Conservation (phyloP, 495 filamentous ascomycete species). For the Aspergillus ellipticus region DNA sequence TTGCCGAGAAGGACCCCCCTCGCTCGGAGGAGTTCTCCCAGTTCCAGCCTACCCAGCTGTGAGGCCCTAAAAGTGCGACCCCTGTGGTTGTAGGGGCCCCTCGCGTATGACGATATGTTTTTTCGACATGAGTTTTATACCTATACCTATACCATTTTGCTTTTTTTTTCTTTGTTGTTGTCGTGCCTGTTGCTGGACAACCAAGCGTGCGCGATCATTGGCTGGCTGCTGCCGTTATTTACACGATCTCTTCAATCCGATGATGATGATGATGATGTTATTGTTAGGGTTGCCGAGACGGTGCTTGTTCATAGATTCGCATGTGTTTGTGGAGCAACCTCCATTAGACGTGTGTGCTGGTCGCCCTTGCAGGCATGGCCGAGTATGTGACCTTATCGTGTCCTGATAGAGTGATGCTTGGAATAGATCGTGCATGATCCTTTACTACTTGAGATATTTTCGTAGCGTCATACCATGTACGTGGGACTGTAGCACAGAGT, state of each 20-base stretch:
- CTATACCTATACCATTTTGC: neutral
- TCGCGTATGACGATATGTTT: neutral
- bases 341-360: neutral
- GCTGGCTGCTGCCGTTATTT: neutral
- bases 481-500: too few relatives aligned
- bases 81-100: neutral
- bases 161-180: neutral
- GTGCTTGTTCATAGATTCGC: neutral
- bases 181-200: conserved; percentile 2
- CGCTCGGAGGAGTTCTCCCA: neutral
- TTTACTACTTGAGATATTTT: too few relatives aligned
- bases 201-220: neutral
- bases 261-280: too few relatives aligned
- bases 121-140: neutral
- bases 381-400: too few relatives aligned
- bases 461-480: too few relatives aligned
- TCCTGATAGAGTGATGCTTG: too few relatives aligned
- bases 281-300: too few relatives aligned
- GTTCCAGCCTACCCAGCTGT: conserved; percentile 4
- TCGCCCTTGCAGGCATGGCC: neutral
- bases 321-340: neutral
- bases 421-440: too few relatives aligned
- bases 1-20: conserved; percentile 2
- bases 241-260: neutral
- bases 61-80: neutral